These are phyloP conservation scores for Globisporangium heterothallicum DNA, from an alignment of 352 stramenopile species.

Conservation along the genomic window DNA sequence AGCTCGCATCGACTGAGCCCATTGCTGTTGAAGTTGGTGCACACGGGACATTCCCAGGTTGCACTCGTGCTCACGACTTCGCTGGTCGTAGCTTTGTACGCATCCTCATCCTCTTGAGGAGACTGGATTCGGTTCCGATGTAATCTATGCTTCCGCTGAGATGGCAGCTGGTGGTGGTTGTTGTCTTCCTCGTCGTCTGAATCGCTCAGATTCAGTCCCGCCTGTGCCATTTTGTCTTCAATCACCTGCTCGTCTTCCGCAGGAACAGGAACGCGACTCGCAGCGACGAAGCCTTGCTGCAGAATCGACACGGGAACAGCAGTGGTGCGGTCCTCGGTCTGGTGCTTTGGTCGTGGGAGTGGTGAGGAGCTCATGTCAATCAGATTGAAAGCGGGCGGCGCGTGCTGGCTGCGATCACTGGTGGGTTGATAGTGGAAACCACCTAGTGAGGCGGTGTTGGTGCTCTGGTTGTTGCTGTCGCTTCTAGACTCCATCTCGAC, in stretches of 20 bases:
- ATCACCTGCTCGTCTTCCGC: conserved; percentile 20
- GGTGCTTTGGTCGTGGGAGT: neutral
- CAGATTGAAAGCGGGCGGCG: neutral
- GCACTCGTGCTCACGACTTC: neutral
- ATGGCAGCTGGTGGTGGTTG: conserved; percentile 7
- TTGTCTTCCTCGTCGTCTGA: conserved; percentile 33
- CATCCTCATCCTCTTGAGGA: conserved; percentile 13
- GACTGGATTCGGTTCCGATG: conserved; percentile 4
- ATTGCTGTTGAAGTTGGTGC: conserved; percentile 47
- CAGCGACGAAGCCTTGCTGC: conserved; percentile 11
- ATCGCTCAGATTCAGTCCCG: conserved; percentile 46
- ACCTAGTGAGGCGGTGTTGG: neutral
- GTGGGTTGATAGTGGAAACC: too few relatives aligned
- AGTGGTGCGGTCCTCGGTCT: neutral
- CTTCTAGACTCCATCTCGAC: neutral
- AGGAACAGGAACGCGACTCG: conserved; percentile 7
- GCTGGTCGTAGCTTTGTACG: neutral
- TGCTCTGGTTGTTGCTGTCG: neutral
- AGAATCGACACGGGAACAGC: conserved; percentile 1
- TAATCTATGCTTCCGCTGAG: conserved; percentile 11
- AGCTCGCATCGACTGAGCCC: conserved; percentile 37
- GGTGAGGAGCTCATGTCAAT: conserved; percentile 11
- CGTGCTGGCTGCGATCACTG: neutral
- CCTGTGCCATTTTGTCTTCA: conserved; percentile 38
- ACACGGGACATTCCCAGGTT: conserved; percentile 32